Conservation (phyloP, 2,329 filamentous ascomycete species). For the Claviceps spartinae region DNA sequence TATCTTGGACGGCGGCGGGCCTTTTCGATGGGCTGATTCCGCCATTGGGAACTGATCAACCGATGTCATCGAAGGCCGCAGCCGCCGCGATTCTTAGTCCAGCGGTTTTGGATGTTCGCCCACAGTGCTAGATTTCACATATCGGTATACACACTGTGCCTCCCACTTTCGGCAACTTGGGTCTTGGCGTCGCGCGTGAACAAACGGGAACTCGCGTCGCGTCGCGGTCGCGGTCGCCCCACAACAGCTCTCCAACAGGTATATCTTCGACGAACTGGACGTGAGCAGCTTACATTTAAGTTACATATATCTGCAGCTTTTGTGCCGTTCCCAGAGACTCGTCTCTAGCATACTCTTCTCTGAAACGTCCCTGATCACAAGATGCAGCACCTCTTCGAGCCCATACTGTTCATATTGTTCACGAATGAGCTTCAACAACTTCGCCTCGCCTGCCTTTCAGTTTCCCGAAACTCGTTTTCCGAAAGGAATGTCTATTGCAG, state of each 20-base stretch:
- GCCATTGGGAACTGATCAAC: conserved; percentile 12
- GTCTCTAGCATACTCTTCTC: background rate
- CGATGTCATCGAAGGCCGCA: background rate
- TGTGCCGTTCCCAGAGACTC: background rate
- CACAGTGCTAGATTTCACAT: background rate
- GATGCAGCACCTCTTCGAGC: conserved; percentile 32
- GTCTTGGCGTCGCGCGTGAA: background rate
- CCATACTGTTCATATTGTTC: background rate
- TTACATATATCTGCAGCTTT: background rate
- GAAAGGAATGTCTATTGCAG: conserved; percentile 46
- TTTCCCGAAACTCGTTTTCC: conserved; percentile 64
- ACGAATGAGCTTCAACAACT: conserved; percentile 7
- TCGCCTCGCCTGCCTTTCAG: conserved; percentile 70
- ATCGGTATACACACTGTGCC: background rate
- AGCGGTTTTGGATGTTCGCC: background rate
- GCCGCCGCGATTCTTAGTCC: background rate
- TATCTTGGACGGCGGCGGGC: conserved; percentile 15
- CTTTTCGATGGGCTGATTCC: conserved; percentile 10
- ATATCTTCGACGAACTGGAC: too few relatives aligned
- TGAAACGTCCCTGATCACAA: conserved; percentile 8
- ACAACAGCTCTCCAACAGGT: background rate
- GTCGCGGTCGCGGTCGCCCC: conserved; percentile 1
- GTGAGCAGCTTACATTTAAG: too few relatives aligned
- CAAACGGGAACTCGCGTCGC: background rate
- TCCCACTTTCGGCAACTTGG: background rate